Percentiles rank a stretch among this genome's conserved stretches.
These are phyloP conservation scores for Ananas comosus DNA, from an alignment of 176 grass and related monocot genomes.

Conservation along the genomic window DNA sequence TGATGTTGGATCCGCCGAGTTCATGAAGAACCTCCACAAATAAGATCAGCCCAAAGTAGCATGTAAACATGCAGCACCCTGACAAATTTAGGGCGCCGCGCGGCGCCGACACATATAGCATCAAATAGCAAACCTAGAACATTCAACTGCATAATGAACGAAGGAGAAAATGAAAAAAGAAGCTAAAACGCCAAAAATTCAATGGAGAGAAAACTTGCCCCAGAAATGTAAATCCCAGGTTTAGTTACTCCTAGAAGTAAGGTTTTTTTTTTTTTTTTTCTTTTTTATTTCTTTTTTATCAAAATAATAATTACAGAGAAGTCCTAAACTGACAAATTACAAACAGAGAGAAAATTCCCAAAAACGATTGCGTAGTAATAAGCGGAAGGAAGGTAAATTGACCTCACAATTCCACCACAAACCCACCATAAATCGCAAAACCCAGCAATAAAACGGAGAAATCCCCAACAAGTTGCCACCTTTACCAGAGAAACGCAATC, in stretches of 20 bases:
- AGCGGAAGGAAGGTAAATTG: background rate
- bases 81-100: background rate
- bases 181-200: background rate
- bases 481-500: slow-evolving; percentile 3
- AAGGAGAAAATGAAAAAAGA: background rate
- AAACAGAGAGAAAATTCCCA: too few species aligned
- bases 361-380: too few species aligned
- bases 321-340: too few species aligned
- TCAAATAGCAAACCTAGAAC: background rate
- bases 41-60: background rate
- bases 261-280: too few species aligned
- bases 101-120: background rate
- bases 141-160: background rate
- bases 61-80: background rate
- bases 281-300: too few species aligned
- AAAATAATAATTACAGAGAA: too few species aligned
- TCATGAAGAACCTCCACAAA: background rate
- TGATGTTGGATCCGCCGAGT: background rate
- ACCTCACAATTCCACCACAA: background rate
- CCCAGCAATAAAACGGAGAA: background rate
- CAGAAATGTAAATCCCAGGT: background rate
- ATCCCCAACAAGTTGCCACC: background rate
- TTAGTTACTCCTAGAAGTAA: background rate
- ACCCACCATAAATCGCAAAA: background rate
- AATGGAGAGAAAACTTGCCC: background rate